Evolutionary conservation across 2,329 filamentous ascomycete species (phyloP).

Genomic region (Aspergillus pseudoterreus): DNA sequence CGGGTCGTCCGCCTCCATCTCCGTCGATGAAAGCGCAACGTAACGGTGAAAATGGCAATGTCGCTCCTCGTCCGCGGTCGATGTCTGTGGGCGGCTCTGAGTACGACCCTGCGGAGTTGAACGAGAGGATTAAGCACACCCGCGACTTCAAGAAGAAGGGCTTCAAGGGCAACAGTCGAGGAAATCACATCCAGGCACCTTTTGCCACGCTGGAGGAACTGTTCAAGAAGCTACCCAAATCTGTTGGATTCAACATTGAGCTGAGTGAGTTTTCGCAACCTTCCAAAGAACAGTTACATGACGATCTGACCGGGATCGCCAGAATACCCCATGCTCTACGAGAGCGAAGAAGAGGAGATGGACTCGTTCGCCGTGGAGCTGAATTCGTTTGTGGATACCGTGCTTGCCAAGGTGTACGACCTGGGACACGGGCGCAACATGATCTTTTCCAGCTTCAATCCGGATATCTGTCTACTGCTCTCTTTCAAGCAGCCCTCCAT

Average conservation of each 20-base stretch:
- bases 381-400: conserved; percentile 93
- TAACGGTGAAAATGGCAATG: conserved; percentile 11
- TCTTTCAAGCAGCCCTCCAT: conserved; percentile 98
- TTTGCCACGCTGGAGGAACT: conserved; percentile 95
- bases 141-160: conserved; percentile 91
- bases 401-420: conserved; percentile 86
- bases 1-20: conserved; percentile 46
- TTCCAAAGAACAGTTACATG: conserved; percentile 20
- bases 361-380: conserved; percentile 93
- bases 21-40: conserved; percentile 29
- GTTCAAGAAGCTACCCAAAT: conserved; percentile 76
- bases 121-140: conserved; percentile 95
- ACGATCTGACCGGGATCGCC: conserved; percentile 25
- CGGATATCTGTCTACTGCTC: conserved; percentile 88
- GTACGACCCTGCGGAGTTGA: conserved; percentile 39
- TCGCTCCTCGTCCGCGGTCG: conserved; percentile 45
- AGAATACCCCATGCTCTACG: conserved; percentile 95
- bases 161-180: conserved; percentile 91
- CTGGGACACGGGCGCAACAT: conserved; percentile 78
- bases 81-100: conserved; percentile 58
- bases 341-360: conserved; percentile 94
- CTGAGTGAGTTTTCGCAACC: conserved; percentile 57
- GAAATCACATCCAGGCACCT: conserved; percentile 90
- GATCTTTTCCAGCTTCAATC: conserved; percentile 96
- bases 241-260: conserved; percentile 95